A percentile compares a stretch with the other conserved stretches of the same genome.
phyloP scores from a whole-genome alignment of 345 rosid genomes.

The Corchorus olitorius region DNA sequence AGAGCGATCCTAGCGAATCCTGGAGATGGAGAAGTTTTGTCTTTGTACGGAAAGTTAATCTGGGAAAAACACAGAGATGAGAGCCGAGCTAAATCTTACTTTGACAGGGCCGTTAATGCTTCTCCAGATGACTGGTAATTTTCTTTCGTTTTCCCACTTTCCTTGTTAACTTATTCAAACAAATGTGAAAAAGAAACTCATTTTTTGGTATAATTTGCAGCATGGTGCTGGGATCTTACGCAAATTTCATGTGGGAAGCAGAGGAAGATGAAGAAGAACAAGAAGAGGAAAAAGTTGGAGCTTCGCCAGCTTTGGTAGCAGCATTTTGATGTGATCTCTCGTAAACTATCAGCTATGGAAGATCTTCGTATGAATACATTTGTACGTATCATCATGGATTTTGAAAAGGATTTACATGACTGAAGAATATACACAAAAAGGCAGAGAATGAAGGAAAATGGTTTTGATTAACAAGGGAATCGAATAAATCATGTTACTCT shows the following conservation, averaged over 20 bases:
- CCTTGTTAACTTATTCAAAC: no score
- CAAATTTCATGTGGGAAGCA: conserved; percentile 87
- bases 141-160: neutral
- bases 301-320: conserved; percentile 41
- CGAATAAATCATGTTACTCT: neutral
- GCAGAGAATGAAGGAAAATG: conserved; percentile 18
- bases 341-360: neutral
- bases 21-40: conserved; percentile 76
- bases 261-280: conserved; percentile 59
- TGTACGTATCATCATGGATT: neutral
- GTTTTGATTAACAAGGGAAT: neutral
- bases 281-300: conserved; percentile 21
- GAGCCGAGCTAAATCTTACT: conserved; percentile 64
- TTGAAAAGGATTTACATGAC: neutral
- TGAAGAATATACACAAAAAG: neutral
- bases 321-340: conserved; percentile 25
- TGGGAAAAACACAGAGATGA: conserved; percentile 69
- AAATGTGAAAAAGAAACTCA: no score
- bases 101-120: conserved; percentile 66
- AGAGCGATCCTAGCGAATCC: conserved; percentile 77
- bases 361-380: neutral
- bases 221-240: conserved; percentile 80
- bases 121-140: conserved; percentile 75
- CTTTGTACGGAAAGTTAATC: conserved; percentile 73
- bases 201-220: conserved; percentile 32